phyloP scores from a whole-genome alignment of 371 early-diverging fungal genomes.

The Rhizopus arrhizus region DNA sequence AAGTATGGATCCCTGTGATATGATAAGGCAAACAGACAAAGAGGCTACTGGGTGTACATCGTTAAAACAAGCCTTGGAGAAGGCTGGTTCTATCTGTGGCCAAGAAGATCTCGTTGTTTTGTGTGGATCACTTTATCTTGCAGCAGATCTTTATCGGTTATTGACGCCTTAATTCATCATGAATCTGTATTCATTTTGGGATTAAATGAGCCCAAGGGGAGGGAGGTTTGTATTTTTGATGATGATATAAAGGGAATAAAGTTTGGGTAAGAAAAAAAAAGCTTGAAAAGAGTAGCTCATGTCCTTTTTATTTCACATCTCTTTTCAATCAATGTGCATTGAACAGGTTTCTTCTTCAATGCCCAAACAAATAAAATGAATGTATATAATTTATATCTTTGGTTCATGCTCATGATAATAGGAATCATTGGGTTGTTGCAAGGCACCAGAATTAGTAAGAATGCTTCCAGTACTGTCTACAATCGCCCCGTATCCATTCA shows the following conservation, averaged over 20 bases:
- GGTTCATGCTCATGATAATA: not conserved
- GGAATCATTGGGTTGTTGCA: not conserved
- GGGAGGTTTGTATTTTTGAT: too few relatives aligned
- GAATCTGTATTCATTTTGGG: too few relatives aligned
- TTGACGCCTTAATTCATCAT: not conserved
- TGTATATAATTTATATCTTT: constrained; percentile 3
- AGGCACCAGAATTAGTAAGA: not conserved
- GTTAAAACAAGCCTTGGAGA: constrained; percentile 30
- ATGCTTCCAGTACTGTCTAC: constrained; percentile 9
- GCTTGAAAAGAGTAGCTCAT: too few relatives aligned
- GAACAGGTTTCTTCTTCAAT: too few relatives aligned
- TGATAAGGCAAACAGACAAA: constrained; percentile 30
- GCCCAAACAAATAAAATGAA: too few relatives aligned
- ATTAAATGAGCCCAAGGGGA: too few relatives aligned
- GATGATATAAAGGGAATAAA: too few relatives aligned
- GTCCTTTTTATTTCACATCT: too few relatives aligned
- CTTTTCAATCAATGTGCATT: too few relatives aligned
- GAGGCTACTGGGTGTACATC: constrained; percentile 7
- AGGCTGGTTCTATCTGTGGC: constrained; percentile 13
- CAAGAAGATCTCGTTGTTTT: constrained; percentile 60
- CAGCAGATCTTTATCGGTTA: constrained; percentile 70
- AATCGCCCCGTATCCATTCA: constrained; percentile 24
- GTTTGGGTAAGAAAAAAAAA: too few relatives aligned
- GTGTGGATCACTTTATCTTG: constrained; percentile 88
- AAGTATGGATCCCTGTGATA: constrained; percentile 45